Percentiles rank a stretch among this genome's conserved stretches.
Evolutionary conservation across 176 grass and related monocot species (phyloP).

Genomic region (Thinopyrum elongatum): DNA sequence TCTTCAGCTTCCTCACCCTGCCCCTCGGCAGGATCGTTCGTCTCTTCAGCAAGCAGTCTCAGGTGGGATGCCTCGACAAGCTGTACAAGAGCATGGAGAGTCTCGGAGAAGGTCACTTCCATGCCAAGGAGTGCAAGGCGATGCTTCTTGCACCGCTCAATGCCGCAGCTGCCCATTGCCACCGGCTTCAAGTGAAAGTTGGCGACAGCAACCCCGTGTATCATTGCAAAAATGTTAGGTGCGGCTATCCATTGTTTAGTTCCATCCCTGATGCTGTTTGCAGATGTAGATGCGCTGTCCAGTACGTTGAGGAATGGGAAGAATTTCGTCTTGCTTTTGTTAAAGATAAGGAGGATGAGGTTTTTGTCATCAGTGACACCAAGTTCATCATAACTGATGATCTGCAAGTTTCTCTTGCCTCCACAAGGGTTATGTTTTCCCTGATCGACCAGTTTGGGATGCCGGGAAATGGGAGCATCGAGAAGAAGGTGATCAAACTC

Average conservation of each 20-base stretch:
- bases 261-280: neutral
- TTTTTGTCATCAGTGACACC: neutral
- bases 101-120: no score
- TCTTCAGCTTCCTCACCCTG: no score
- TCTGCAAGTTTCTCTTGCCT: neutral
- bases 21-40: no score
- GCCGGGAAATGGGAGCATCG: neutral
- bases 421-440: neutral
- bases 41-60: no score
- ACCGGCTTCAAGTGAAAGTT: no score
- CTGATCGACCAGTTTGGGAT: neutral
- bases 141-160: no score
- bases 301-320: neutral
- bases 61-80: no score
- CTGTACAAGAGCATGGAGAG: no score
- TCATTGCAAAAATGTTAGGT: neutral
- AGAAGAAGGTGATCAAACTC: neutral
- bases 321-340: neutral
- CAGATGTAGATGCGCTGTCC: neutral
- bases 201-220: no score
- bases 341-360: neutral
- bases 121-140: no score
- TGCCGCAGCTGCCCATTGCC: no score
- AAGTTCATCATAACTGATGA: neutral
- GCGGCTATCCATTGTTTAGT: fast-evolving